phyloP scores from a whole-genome alignment of 805 yeast genomes.

The Saturnispora diversa region DNA sequence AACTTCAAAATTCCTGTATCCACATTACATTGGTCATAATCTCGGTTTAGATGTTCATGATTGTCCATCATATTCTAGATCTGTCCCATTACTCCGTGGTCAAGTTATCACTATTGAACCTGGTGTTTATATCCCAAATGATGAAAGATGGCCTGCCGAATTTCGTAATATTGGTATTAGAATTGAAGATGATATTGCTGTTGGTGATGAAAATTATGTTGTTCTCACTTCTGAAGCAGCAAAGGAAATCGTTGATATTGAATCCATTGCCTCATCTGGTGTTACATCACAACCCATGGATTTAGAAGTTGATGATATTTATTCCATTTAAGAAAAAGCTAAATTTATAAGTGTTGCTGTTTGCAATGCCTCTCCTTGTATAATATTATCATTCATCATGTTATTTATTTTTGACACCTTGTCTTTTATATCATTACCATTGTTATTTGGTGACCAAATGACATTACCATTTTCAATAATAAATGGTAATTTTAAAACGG shows the following conservation, averaged over 20 bases:
- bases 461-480: slow-evolving; percentile 17
- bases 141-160: slow-evolving; percentile 63
- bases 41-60: slow-evolving; percentile 90
- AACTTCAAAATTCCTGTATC: slow-evolving; percentile 55
- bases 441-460: slow-evolving; percentile 13
- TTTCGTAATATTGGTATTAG: slow-evolving; percentile 88
- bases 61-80: slow-evolving; percentile 55
- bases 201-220: slow-evolving; percentile 50
- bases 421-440: neutral
- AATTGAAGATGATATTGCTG: slow-evolving; percentile 87
- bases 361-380: slow-evolving; percentile 11
- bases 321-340: slow-evolving; percentile 15
- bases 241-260: slow-evolving; percentile 80
- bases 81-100: slow-evolving; percentile 46
- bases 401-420: slow-evolving; percentile 9
- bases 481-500: slow-evolving; percentile 23
- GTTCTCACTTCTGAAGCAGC: slow-evolving; percentile 74
- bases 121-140: slow-evolving; percentile 81
- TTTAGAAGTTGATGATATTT: slow-evolving; percentile 34
- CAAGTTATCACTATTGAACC: slow-evolving; percentile 95
- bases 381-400: slow-evolving; percentile 12
- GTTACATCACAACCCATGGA: slow-evolving; percentile 37
- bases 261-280: slow-evolving; percentile 54
- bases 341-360: slow-evolving; percentile 3
- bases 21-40: slow-evolving; percentile 94